Evolutionary conservation across 345 rosid species (phyloP).

Genomic region (Salix viminalis): DNA sequence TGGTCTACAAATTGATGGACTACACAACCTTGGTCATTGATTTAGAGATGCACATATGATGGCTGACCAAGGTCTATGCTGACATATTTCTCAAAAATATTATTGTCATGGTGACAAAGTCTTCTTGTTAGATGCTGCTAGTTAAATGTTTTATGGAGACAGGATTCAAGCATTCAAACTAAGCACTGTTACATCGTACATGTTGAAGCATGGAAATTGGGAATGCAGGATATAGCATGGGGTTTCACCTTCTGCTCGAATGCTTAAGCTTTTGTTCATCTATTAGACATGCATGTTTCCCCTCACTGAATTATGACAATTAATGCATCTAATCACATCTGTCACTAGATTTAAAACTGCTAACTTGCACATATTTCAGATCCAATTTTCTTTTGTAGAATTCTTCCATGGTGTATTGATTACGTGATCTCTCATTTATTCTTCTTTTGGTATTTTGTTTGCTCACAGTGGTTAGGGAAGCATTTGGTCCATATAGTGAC

Average conservation of each 20-base stretch:
- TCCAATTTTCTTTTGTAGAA: neutral
- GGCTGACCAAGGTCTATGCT: neutral
- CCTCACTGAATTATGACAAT: neutral
- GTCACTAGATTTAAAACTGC: neutral
- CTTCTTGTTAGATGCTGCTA: too few relatives aligned
- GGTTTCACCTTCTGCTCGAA: too few relatives aligned
- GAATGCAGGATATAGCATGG: too few relatives aligned
- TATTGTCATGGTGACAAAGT: too few relatives aligned
- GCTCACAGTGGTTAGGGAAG: slow-evolving; percentile 83
- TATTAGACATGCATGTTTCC: too few relatives aligned
- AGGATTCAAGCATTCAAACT: too few relatives aligned
- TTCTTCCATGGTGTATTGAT: neutral
- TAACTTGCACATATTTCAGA: neutral
- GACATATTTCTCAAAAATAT: too few relatives aligned
- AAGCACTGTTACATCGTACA: too few relatives aligned
- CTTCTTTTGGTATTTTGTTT: neutral
- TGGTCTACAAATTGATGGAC: neutral
- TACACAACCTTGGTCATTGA: neutral
- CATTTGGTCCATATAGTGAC: slow-evolving; percentile 81
- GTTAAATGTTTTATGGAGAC: too few relatives aligned
- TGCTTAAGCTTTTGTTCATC: too few relatives aligned
- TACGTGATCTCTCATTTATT: neutral
- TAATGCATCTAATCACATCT: neutral
- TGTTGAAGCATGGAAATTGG: too few relatives aligned
- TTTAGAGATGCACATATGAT: neutral